phyloP scores from a whole-genome alignment of 2,329 filamentous ascomycete species.

The Nigrospora oryzae region DNA sequence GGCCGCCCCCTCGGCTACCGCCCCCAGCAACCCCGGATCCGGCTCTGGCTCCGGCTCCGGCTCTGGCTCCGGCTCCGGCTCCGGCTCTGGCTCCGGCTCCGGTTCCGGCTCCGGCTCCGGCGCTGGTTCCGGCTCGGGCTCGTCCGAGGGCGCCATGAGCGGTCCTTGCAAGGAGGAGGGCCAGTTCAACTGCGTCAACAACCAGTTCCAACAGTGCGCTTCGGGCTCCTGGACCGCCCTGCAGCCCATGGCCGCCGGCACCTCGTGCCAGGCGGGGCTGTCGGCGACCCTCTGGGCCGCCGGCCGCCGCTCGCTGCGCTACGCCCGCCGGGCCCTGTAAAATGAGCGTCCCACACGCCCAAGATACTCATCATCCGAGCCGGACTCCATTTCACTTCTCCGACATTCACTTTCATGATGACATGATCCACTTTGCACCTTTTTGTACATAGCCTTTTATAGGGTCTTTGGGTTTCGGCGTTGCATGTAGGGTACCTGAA shows the following conservation, averaged over 20 bases:
- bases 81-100: conserved; percentile 7
- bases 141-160: conserved; percentile 3
- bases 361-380: neutral
- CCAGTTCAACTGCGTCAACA: conserved; percentile 23
- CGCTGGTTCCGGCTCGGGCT: conserved; percentile 4
- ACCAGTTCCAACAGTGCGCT: conserved; percentile 25
- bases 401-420: neutral
- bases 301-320: neutral
- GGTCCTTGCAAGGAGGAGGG: conserved; percentile 22
- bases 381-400: neutral
- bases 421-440: no score
- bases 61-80: neutral
- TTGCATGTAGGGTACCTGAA: no score
- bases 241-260: conserved; percentile 17
- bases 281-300: conserved; percentile 16
- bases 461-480: no score
- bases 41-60: neutral
- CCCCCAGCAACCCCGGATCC: conserved; percentile 3
- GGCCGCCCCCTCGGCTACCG: conserved; percentile 3
- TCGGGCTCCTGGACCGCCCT: conserved; percentile 19
- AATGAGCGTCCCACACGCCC: neutral
- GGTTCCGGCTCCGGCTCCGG: conserved; percentile 4
- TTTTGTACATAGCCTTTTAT: no score
- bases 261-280: conserved; percentile 18
- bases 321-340: neutral